Conservation (phyloP, 2,329 filamentous ascomycete species). For the Monosporascus sp. region DNA sequence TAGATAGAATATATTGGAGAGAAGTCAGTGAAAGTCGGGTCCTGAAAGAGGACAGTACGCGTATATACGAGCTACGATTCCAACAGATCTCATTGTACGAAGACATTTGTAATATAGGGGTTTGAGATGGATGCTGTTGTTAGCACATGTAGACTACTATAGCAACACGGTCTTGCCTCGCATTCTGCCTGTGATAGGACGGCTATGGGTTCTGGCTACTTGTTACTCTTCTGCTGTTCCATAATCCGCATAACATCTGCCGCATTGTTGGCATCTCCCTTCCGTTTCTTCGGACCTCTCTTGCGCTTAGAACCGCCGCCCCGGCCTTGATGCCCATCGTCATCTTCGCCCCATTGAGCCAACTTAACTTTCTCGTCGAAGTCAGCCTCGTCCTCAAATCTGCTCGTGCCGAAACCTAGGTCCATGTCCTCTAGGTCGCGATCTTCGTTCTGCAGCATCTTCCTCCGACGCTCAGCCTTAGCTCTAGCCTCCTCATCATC, state of each 20-base stretch:
- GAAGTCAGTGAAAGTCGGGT: too few relatives aligned
- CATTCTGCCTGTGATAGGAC: not conserved
- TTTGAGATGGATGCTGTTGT: too few relatives aligned
- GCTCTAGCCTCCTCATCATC: constrained; percentile 43
- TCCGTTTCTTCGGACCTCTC: constrained; percentile 67
- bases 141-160: too few relatives aligned
- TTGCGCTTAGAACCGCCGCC: constrained; percentile 55
- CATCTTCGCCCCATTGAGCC: constrained; percentile 55
- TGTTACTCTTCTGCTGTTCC: constrained; percentile 48
- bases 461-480: constrained; percentile 63
- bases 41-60: too few relatives aligned
- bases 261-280: constrained; percentile 72
- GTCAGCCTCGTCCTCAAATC: constrained; percentile 84
- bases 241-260: constrained; percentile 76
- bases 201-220: constrained; percentile 8
- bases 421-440: constrained; percentile 89
- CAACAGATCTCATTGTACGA: too few relatives aligned
- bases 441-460: constrained; percentile 67
- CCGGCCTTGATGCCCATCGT: constrained; percentile 40
- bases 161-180: not conserved
- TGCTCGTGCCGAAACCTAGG: constrained; percentile 84
- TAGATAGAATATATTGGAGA: too few relatives aligned
- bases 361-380: constrained; percentile 66
- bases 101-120: too few relatives aligned
- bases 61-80: too few relatives aligned